Evolutionary conservation across 768 basidiomycete species (phyloP).

Genomic region (Tylopilus plumbeoviolaceoides): DNA sequence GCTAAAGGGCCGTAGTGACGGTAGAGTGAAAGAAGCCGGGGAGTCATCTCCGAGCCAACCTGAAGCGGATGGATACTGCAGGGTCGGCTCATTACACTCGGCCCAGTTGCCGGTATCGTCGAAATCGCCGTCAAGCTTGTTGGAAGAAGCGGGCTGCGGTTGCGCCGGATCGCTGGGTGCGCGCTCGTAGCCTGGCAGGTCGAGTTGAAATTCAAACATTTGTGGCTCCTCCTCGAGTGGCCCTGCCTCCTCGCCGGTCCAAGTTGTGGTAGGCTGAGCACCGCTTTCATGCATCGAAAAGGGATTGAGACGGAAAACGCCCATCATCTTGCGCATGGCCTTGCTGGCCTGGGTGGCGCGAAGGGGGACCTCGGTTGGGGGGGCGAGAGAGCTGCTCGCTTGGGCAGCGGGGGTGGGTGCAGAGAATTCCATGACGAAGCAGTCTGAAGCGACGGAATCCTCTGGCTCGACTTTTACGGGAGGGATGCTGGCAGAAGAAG

Average conservation of each 20-base stretch:
- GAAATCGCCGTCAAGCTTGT: conserved; percentile 12
- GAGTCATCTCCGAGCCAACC: conserved; percentile 30
- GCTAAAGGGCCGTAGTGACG: conserved; percentile 28
- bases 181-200: conserved; percentile 28
- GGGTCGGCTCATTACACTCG: conserved; percentile 17
- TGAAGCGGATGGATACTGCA: conserved; percentile 20
- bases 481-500: conserved; percentile 26
- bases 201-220: conserved; percentile 65
- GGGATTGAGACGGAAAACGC: conserved; percentile 70
- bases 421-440: conserved; percentile 36
- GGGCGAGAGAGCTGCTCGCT: conserved; percentile 39
- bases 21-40: conserved; percentile 25
- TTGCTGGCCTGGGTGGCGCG: conserved; percentile 71
- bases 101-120: conserved; percentile 23
- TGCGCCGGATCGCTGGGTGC: conserved; percentile 16
- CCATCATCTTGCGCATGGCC: conserved; percentile 75
- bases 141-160: conserved; percentile 8
- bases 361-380: conserved; percentile 64
- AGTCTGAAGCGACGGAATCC: conserved; percentile 23
- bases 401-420: conserved; percentile 28
- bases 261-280: conserved; percentile 39
- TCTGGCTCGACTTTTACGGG: conserved; percentile 33
- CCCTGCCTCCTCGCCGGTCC: conserved; percentile 49
- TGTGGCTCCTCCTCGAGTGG: conserved; percentile 59
- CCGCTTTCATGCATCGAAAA: conserved; percentile 61